Base-by-base conservation (phyloP, 768 basidiomycete species). In the Leccinum disarticulatum region DNA sequence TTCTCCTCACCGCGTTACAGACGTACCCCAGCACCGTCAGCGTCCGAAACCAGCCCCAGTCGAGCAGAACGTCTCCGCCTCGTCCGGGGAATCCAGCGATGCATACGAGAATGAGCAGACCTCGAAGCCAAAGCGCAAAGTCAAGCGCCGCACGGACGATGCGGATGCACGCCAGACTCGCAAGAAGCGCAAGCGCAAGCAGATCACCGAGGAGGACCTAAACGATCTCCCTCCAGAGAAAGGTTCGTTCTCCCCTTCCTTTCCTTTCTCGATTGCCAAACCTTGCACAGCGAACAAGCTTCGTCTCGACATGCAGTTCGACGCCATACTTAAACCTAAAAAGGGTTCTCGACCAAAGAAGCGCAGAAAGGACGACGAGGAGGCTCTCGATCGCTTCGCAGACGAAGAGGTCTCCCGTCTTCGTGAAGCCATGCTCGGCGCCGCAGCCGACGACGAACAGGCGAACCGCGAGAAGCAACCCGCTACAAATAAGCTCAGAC, bases 341-440 rank as follows among this genome's bases (percentile, higher is more conserved):
- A 91, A 89, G 72, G 73, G 79, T 3, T 79, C 81, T 30, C 79
- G 88, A 15, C 82, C 79, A 41, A 85, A 82, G 66, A 81, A 85
- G 64, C 82, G 86, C 64, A 93, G 92, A 77, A 88, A 88, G 70
- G 91, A 85, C 46, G 81, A 88, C 55, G 91, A 91, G 1, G 92
- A 93, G 66, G 86, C 86, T 11, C 75, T 97, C 36, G 96, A 98
- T 68, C 83, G 83, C 22, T 88, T 89, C 64, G 92, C 93, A 38
- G 95, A 98, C 67, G 92, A 92, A 60, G 89, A 96, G 67, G 93
- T 98, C 38, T 88, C 89, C 0, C 80, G 88, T n/a, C 79, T 98
- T n/a, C 83, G 92, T 30, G 90, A 93, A 64, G 77, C 84, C 36
- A 98, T 99, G 96, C 81, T 90, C 50, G 77, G 77, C 11, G 96